phyloP scores from a whole-genome alignment of 2,329 filamentous ascomycete genomes.

The Phoma sp. region DNA sequence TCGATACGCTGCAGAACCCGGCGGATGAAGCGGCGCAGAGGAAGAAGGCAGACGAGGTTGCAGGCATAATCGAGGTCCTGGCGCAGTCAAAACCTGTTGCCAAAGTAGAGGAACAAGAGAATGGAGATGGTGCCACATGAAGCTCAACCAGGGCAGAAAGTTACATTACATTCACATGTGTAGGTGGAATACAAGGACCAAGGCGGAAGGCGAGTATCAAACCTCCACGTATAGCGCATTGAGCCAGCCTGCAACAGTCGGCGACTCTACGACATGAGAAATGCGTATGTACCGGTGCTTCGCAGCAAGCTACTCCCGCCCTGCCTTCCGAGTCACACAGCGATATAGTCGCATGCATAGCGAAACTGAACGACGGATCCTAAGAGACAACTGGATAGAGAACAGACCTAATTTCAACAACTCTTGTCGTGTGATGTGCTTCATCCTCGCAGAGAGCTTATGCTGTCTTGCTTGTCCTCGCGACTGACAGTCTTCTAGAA shows the following conservation, averaged over 20 bases:
- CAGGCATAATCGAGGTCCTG: slow-evolving; percentile 24
- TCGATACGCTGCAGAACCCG: slow-evolving; percentile 60
- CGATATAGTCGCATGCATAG: no score
- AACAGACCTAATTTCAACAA: no score
- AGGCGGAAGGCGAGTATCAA: neutral
- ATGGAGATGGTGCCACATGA: neutral
- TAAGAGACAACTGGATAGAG: no score
- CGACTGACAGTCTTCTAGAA: neutral
- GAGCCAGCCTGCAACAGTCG: neutral
- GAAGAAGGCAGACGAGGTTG: slow-evolving; percentile 24
- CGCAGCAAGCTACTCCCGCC: no score
- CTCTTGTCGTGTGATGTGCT: no score
- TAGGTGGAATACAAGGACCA: neutral
- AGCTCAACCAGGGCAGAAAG: neutral
- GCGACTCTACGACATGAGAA: no score
- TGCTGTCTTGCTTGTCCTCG: no score
- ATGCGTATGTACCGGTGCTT: no score
- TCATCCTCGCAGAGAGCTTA: no score
- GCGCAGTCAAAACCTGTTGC: slow-evolving; percentile 18
- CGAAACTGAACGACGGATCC: no score
- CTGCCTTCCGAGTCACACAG: no score
- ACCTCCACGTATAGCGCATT: no score
- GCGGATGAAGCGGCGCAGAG: slow-evolving; percentile 33
- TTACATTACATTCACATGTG: neutral
- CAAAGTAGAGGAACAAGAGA: neutral